Evolutionary conservation across 2,329 filamentous ascomycete genomes (phyloP), one percentile per base, ranked within the genome.

Genomic region (Pyrenochaeta sp.): DNA sequence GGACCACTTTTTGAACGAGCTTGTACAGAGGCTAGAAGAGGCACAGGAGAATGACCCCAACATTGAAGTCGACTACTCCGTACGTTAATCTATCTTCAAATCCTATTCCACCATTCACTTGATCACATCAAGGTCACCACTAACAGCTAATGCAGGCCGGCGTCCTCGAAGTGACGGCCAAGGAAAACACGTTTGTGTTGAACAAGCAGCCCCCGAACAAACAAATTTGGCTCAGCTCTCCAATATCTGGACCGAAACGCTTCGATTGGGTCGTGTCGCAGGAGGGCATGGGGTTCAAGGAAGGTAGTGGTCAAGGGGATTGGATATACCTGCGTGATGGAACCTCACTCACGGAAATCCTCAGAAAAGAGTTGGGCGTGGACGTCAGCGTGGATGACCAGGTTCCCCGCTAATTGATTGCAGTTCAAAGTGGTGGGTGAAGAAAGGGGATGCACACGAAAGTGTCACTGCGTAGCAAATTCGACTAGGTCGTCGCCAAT

Each of bases 151-250:
- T n/a, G 24, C 69, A 97, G 93, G 86, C 92, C 52, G 94, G 95
- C 54, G 93, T 98, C 54, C 84, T 98, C 68, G 93, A 89, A 62
- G 83, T 98, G 68, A 86, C 88, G 1, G 81, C 84, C 12, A 82
- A 87, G 50, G 93, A 93, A 61, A 56, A 69, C 61, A 94, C 88
- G 30, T 99, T 96, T 75, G 91, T 99, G 59, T 86, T 99, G 80
- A 99, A 99, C 86, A 99, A 99, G 80, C 95, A 99, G 78, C 95
- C 95, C 0, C 93, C 94, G 22, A 98, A 97, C 84, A 95, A 93
- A 83, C 95, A 90, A 72, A 97, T 99, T 74, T 99, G 95, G 95
- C 87, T 98, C 45, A 95, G 92, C 37, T 96, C 92, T 43, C 95
- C 95, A 3, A 83, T 92, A 52, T 93, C 91, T 5, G 95, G 95